phyloP scores from a whole-genome alignment of 2,329 filamentous ascomycete species.

The Pseudogymnoascus sp. region DNA sequence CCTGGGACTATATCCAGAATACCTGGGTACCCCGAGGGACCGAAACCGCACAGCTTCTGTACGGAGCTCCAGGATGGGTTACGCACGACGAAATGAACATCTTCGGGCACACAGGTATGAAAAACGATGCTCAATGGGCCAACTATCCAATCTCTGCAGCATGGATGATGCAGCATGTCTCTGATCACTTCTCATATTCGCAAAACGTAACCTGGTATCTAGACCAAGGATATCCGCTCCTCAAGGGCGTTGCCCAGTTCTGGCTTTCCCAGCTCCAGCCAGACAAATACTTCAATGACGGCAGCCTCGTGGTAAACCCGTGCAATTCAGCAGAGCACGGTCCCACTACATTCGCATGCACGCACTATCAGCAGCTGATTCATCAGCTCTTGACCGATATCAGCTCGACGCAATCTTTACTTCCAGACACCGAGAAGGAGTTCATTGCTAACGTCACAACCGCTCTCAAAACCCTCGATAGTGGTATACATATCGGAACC shows the following conservation, averaged over 20 bases:
- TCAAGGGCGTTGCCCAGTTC: conserved; percentile 46
- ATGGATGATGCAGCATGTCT: conserved; percentile 54
- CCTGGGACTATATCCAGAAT: conserved; percentile 45
- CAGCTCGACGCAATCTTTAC: not conserved
- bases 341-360: conserved; percentile 43
- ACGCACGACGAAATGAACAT: conserved; percentile 50
- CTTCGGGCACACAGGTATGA: conserved; percentile 47
- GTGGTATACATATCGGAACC: conserved; percentile 38
- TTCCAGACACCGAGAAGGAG: conserved; percentile 20
- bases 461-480: conserved; percentile 39
- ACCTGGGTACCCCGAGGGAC: conserved; percentile 45
- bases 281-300: conserved; percentile 42
- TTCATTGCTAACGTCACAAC: conserved; percentile 32
- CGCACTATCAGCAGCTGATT: conserved; percentile 46
- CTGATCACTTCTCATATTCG: conserved; percentile 47
- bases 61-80: conserved; percentile 43
- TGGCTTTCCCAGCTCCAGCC: conserved; percentile 45
- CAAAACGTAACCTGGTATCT: conserved; percentile 39
- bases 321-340: conserved; percentile 53
- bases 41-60: conserved; percentile 45
- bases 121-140: conserved; percentile 35
- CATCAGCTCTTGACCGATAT: conserved; percentile 20
- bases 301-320: conserved; percentile 46
- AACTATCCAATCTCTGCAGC: conserved; percentile 39
- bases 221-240: conserved; percentile 41